Evolutionary conservation across 306 rosid species (phyloP).

Genomic region (Hippophae tibetana): DNA sequence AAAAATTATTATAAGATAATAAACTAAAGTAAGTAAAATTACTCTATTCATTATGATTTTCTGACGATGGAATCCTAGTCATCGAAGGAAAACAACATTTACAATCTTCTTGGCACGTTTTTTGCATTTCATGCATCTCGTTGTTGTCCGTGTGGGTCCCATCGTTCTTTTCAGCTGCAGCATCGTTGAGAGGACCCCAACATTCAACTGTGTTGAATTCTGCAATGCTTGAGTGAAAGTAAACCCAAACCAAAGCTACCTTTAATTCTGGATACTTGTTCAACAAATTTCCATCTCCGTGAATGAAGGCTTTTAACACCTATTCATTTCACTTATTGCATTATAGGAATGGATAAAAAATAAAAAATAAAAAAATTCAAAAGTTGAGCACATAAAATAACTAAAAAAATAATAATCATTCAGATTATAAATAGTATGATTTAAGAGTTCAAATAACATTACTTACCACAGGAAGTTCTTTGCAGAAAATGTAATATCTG

Average conservation of each 20-base stretch:
- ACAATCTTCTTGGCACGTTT: conserved; percentile 40
- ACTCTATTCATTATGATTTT: not conserved
- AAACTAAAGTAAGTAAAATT: too few species aligned
- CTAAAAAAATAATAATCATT: too few species aligned
- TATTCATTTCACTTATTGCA: not conserved
- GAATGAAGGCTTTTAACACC: conserved; percentile 81
- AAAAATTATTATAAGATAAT: too few species aligned
- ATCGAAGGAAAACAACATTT: conserved; percentile 69
- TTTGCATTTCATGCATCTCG: conserved; percentile 27
- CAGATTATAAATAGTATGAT: not conserved
- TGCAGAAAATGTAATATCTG: conserved; percentile 73
- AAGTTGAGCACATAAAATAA: too few species aligned
- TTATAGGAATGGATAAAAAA: too few species aligned
- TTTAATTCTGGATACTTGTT: conserved; percentile 58
- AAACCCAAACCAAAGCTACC: conserved; percentile 66
- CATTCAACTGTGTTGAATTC: conserved; percentile 80
- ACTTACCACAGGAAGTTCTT: conserved; percentile 78
- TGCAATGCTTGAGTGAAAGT: conserved; percentile 66
- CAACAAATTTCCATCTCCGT: conserved; percentile 57
- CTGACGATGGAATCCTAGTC: conserved; percentile 33
- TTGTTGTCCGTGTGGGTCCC: conserved; percentile 18
- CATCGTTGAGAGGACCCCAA: conserved; percentile 76
- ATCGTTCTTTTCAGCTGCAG: conserved; percentile 12
- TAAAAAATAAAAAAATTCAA: too few species aligned
- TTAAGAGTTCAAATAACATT: too few species aligned